Conservation (phyloP, 768 basidiomycete species). For the Psilocybe sp. region DNA sequence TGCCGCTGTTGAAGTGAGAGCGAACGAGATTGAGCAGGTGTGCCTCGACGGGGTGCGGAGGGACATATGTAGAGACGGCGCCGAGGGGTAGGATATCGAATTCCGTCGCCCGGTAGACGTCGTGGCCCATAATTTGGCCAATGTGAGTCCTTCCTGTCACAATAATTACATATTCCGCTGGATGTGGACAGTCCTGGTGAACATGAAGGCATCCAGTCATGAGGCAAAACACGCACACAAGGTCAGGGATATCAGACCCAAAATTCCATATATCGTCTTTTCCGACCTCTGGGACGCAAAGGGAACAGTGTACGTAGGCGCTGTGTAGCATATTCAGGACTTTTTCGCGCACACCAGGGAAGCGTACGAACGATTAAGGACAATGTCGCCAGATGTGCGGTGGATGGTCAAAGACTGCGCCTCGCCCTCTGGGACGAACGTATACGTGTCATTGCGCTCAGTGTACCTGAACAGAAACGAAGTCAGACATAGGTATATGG, state of each 20-base stretch:
- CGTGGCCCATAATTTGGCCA: conserved; percentile 78
- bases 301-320: conserved; percentile 52
- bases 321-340: conserved; percentile 27
- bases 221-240: conserved; percentile 48
- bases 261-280: conserved; percentile 71
- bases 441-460: conserved; percentile 72
- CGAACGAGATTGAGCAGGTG: conserved; percentile 85
- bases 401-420: conserved; percentile 70
- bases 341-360: conserved; percentile 6
- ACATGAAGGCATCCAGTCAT: background rate
- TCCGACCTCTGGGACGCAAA: conserved; percentile 53
- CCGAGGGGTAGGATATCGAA: conserved; percentile 89
- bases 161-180: conserved; percentile 92
- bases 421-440: conserved; percentile 68
- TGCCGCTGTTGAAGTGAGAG: conserved; percentile 76
- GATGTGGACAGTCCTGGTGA: background rate
- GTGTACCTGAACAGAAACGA: conserved; percentile 46
- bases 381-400: conserved; percentile 72
- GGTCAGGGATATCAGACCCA: conserved; percentile 74
- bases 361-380: conserved; percentile 55
- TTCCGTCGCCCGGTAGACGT: conserved; percentile 86
- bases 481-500: conserved; percentile 5
- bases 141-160: conserved; percentile 79
- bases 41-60: conserved; percentile 83
- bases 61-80: conserved; percentile 59